Base-by-base conservation (phyloP, 2,329 filamentous ascomycete genomes). In the Fusarium graminum region DNA sequence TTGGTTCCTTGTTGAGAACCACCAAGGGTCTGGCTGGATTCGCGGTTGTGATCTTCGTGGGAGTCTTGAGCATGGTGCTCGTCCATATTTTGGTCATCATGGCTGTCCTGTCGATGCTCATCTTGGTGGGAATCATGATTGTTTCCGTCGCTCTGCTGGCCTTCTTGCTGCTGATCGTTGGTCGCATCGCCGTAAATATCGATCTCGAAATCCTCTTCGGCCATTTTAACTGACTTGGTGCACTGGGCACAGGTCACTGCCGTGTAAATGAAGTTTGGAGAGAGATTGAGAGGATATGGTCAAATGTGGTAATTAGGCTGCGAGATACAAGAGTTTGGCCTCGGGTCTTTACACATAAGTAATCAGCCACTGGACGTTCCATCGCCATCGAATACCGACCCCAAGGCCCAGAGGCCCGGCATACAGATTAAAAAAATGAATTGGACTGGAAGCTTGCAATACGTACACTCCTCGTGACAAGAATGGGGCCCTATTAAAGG, bases 151-250 rank as follows among this genome's bases (percentile, higher is more conserved):
- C 78, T 77, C 28, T 64, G 68, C 19, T 75, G 73, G 28, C 77
- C 76, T 19, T 81, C 79, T 56, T 80, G 77, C 26, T 79, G 73
- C 17, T 79, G 78, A 25, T 85, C 81, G 56, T 80, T 78, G 61
- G 79, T 80, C 59, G 82, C 80, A 71, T 90, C 88, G 71, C 87
- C 88, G 74, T 91, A 91, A 72, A 91, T 88, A 70, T 91, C 89
- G 79, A 91, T 90, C 71, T 91, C 89, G 76, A 89, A 90, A 72
- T 90, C 88, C 73, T 90, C 88, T 72, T 91, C 88, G 70, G 88
- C 86, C 88, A 90, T 91, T 49, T 73, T 79, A 73, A 50, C 46
- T 60, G 52, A 26, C 41, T 52, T 34, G 28, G 56, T 52, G 59
- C 42, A 58, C 54, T 45, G 45, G 42, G 63, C 54, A 63, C 67